These are phyloP conservation scores for Tricholoma terreum DNA, from an alignment of 768 basidiomycete species.

Conservation along the genomic window DNA sequence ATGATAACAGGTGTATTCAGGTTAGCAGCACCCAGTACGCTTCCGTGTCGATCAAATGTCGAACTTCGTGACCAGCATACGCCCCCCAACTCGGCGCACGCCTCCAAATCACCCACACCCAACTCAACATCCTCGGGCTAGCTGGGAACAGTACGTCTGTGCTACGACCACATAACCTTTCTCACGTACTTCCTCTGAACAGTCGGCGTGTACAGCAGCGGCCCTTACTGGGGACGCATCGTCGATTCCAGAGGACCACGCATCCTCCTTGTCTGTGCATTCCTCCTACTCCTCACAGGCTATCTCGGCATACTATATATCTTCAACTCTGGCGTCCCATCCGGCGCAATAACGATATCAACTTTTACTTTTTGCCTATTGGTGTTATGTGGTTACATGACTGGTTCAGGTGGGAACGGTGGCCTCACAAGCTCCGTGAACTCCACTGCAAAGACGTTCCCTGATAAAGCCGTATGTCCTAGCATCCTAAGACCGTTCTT, in stretches of 20 bases:
- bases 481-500: too few relatives aligned
- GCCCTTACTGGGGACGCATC: constrained; percentile 77
- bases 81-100: constrained; percentile 82
- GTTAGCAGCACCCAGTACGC: constrained; percentile 21
- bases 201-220: constrained; percentile 77
- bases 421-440: constrained; percentile 74
- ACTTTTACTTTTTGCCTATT: constrained; percentile 47
- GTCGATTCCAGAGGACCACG: constrained; percentile 74
- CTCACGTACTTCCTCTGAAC: background rate
- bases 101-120: constrained; percentile 73
- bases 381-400: constrained; percentile 62
- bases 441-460: constrained; percentile 79
- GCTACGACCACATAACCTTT: background rate
- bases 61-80: constrained; percentile 51
- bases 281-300: constrained; percentile 59
- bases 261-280: constrained; percentile 58
- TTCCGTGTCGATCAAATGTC: background rate
- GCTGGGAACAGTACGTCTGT: constrained; percentile 63
- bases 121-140: constrained; percentile 78
- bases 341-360: constrained; percentile 34
- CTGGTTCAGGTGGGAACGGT: constrained; percentile 74
- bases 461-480: constrained; percentile 61
- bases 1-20: constrained; percentile 37
- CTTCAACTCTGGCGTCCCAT: constrained; percentile 52
- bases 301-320: constrained; percentile 73